A percentile compares a stretch with the other conserved stretches of the same genome.
phyloP scores from a whole-genome alignment of 108 stramenopile genomes.

The Fragilariopsis cylindrus region DNA sequence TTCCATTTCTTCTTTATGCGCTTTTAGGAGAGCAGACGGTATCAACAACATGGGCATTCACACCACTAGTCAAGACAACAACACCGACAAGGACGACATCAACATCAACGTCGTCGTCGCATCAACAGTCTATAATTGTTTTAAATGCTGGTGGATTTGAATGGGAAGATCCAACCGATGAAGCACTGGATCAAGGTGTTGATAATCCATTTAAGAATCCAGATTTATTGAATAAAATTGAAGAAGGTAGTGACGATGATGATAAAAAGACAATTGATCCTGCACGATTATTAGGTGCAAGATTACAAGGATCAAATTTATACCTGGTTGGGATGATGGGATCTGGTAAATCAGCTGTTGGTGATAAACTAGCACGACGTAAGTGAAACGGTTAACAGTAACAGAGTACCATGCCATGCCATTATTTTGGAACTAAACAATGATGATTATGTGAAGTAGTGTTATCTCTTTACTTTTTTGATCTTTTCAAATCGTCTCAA shows the following conservation, averaged over 20 bases:
- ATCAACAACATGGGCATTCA: no score
- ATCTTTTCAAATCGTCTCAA: background rate
- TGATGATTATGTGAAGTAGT: background rate
- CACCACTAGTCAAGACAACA: no score
- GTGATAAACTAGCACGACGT: slow-evolving; percentile 71
- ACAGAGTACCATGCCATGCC: background rate
- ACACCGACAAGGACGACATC: no score
- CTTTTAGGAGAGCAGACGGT: no score
- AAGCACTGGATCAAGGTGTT: slow-evolving; percentile 70
- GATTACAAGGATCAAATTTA: slow-evolving; percentile 80
- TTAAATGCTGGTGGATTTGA: slow-evolving; percentile 79
- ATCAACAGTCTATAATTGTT: background rate
- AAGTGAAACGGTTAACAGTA: slow-evolving; percentile 30
- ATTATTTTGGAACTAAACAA: background rate
- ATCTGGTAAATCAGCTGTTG: slow-evolving; percentile 85
- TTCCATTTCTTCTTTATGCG: no score
- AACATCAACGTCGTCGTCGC: no score
- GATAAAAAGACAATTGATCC: slow-evolving; percentile 65
- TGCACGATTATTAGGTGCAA: slow-evolving; percentile 71
- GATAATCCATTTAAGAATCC: slow-evolving; percentile 89
- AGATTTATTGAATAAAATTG: slow-evolving; percentile 28
- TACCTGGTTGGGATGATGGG: slow-evolving; percentile 98
- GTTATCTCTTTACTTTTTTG: background rate
- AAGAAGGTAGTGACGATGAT: slow-evolving; percentile 11
- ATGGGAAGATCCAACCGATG: slow-evolving; percentile 78